A percentile compares a stretch with the other conserved stretches of the same genome.
These are phyloP conservation scores for Polytrichum formosum DNA, from an alignment of 225 moss, liverwort and hornwort species.

Conservation along the genomic window DNA sequence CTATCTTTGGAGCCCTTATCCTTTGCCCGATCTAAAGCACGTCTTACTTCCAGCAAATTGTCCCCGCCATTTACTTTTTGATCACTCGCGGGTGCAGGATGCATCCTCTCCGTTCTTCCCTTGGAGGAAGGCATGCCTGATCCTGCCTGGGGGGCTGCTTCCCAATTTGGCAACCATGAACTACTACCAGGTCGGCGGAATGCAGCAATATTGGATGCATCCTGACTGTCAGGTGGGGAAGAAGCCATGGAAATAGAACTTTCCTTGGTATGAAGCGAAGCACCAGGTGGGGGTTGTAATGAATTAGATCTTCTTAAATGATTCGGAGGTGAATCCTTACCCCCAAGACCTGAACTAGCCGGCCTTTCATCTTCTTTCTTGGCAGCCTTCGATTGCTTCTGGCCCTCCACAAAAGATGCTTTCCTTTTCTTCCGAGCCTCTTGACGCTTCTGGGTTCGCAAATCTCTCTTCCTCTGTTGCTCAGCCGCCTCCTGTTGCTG, in stretches of 20 bases:
- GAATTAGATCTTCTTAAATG: conserved; percentile 44
- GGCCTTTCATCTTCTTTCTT: conserved; percentile 74
- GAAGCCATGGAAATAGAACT: conserved; percentile 39
- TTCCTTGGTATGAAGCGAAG: conserved; percentile 27
- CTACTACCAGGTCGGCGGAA: conserved; percentile 50
- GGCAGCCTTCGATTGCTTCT: conserved; percentile 66
- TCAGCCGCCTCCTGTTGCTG: conserved; percentile 64
- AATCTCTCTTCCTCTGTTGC: conserved; percentile 53
- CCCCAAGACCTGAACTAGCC: conserved; percentile 14
- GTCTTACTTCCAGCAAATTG: conserved; percentile 42
- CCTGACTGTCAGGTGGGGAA: conserved; percentile 74
- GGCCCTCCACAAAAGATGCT: conserved; percentile 57
- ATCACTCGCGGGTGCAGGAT: conserved; percentile 18
- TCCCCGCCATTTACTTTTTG: conserved; percentile 34
- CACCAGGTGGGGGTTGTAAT: conserved; percentile 25
- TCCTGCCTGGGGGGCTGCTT: conserved; percentile 22
- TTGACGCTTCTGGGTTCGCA: conserved; percentile 68
- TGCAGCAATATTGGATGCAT: conserved; percentile 38
- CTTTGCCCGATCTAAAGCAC: conserved; percentile 39
- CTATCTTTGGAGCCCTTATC: conserved; percentile 40
- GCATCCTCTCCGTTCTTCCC: conserved; percentile 33
- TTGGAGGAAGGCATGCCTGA: conserved; percentile 9
- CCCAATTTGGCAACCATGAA: conserved; percentile 57
- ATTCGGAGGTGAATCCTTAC: conserved; percentile 36
- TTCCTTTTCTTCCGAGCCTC: conserved; percentile 80